Base-by-base conservation (phyloP, 805 yeast genomes). In the Torulaspora gathmanii region DNA sequence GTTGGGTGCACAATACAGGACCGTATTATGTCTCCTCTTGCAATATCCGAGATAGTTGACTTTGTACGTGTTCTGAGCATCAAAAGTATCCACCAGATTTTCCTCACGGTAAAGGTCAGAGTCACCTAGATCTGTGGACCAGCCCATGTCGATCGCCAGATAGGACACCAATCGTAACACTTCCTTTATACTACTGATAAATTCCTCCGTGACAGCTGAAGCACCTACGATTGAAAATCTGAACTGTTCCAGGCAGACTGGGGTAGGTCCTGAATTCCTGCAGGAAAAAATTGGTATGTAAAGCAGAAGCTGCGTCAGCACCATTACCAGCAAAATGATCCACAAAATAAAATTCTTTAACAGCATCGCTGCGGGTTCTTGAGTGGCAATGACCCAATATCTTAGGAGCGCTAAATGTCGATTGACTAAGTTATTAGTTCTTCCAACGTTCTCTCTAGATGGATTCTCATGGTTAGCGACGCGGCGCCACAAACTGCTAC, bases 11-110 rank as follows among this genome's bases (percentile, higher is more conserved):
- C 68, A 63, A 33, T 60, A 58, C 10, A 36, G 39, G 13, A 50
- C 50, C 17, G 43, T 30, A 16, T 26, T 27, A 4, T 33, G 39
- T 27, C 25, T 45, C 7, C 47, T 45, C 37, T 63, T 63, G 45
- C 68, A 63, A 44, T 49, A 61, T 2, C 68, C 65, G 23, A 55
- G 50, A 40, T 49, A 47, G 42, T 63, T 63, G 1, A 61, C 57
- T 13, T 51, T 49, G 37, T 51, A 63, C 0, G 34, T 31, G 22
- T 55, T 57, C 8, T 49, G 49, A 4, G 54, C 29, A 19, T 56
- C 44, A 20, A 61, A 58, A 0, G 62, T 56, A 30, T 60, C 53
- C 4, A 61, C 55, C 34, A 63, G 42, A 30, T 63, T 55, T n/a
- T 56, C 55, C 19, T 61, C 60, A 25, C 55, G 49, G 45, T 63